These are phyloP conservation scores for Trifolium subterraneum DNA, from an alignment of 306 rosid species.

Conservation along the genomic window DNA sequence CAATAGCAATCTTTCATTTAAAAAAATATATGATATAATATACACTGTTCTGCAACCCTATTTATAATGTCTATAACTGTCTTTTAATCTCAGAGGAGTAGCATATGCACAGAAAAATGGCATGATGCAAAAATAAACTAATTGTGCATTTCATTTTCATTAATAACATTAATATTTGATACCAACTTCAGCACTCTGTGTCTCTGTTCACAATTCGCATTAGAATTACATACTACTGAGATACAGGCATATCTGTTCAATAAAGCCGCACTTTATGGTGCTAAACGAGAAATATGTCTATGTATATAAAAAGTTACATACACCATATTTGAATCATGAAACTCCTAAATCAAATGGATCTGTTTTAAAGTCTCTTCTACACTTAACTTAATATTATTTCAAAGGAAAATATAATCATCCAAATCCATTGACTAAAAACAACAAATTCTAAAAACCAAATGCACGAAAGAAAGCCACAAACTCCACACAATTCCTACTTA, in stretches of 20 bases:
- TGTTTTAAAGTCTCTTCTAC: background rate
- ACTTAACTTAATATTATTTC: background rate
- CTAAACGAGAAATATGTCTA: background rate
- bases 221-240: background rate
- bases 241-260: background rate
- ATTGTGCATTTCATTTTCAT: slow-evolving; percentile 1
- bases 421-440: slow-evolving; percentile 10
- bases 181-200: background rate
- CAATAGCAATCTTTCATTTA: slow-evolving; percentile 32
- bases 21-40: slow-evolving; percentile 16
- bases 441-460: background rate
- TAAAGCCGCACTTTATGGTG: background rate
- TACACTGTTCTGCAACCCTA: slow-evolving; percentile 7
- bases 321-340: background rate
- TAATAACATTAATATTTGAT: background rate
- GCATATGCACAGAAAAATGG: slow-evolving; percentile 16
- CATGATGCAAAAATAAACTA: background rate
- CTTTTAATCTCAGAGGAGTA: slow-evolving; percentile 20
- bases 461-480: background rate
- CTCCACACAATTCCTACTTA: background rate
- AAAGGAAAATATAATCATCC: background rate
- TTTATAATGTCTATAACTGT: slow-evolving; percentile 7
- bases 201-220: background rate
- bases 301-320: background rate
- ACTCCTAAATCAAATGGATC: background rate